Percentiles rank a stretch among this genome's conserved stretches.
Conservation (phyloP, 192 early-diverging fungal genomes). For the Spinellus fusiger region DNA sequence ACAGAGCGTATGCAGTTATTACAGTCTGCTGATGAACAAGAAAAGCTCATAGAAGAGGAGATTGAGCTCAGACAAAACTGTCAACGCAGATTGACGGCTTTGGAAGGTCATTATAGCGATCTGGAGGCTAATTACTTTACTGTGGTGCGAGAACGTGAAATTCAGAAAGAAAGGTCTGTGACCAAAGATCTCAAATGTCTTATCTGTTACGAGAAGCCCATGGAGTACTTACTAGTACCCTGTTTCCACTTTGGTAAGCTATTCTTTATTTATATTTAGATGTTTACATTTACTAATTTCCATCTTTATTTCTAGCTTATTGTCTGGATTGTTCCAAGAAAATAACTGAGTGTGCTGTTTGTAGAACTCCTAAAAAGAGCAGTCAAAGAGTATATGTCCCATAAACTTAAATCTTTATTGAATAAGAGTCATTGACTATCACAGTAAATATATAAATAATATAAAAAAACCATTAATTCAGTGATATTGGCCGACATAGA, state of each 20-base stretch:
- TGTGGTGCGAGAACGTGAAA: background rate
- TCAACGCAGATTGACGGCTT: background rate
- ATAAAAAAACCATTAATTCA: too few relatives aligned
- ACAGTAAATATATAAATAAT: too few relatives aligned
- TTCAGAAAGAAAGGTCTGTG: background rate
- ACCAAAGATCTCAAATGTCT: constrained; percentile 24
- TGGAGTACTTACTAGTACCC: constrained; percentile 25
- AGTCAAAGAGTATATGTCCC: constrained; percentile 8
- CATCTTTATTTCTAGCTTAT: constrained; percentile 8
- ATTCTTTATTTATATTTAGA: background rate
- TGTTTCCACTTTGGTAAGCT: constrained; percentile 23
- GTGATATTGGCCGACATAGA: too few relatives aligned
- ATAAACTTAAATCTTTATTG: background rate
- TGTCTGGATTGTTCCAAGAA: constrained; percentile 21
- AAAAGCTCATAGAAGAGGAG: too few relatives aligned
- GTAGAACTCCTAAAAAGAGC: constrained; percentile 15
- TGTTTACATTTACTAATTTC: background rate
- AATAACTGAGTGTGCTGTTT: constrained; percentile 25
- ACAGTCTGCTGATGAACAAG: too few relatives aligned
- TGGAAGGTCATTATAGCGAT: background rate
- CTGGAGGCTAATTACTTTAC: background rate
- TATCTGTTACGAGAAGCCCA: constrained; percentile 28
- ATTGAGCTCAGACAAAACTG: background rate
- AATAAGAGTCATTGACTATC: too few relatives aligned
- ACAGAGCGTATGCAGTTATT: too few relatives aligned